These are phyloP conservation scores for Globisporangium lucens DNA, from an alignment of 352 stramenopile species.

Conservation along the genomic window DNA sequence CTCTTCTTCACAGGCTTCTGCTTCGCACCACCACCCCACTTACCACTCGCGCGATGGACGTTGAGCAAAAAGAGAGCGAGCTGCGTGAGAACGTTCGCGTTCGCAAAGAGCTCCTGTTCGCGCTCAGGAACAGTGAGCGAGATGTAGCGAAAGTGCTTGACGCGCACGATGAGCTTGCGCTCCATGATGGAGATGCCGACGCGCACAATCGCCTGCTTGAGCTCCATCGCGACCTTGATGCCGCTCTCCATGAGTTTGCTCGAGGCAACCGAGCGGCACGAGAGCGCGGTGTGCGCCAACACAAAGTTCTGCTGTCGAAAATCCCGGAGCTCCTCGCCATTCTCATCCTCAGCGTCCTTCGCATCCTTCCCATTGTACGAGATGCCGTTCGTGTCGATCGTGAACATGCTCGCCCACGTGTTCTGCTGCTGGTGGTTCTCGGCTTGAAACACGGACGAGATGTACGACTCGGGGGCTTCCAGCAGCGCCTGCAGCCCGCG, in stretches of 20 bases:
- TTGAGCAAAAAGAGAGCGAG: constrained; percentile 94
- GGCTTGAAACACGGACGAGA: constrained; percentile 57
- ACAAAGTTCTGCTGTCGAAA: constrained; percentile 85
- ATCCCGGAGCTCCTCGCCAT: constrained; percentile 33
- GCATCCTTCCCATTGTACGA: constrained; percentile 12
- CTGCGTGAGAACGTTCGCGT: constrained; percentile 92
- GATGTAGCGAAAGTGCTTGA: constrained; percentile 97
- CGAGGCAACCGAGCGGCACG: constrained; percentile 62
- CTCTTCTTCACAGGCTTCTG: constrained; percentile 29
- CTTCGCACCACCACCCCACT: constrained; percentile 78
- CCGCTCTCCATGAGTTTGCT: constrained; percentile 89
- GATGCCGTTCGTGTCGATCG: constrained; percentile 32
- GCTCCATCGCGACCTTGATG: constrained; percentile 93
- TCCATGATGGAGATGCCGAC: constrained; percentile 95
- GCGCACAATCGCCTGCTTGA: constrained; percentile 93
- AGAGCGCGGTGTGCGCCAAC: constrained; percentile 64
- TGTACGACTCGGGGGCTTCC: constrained; percentile 81
- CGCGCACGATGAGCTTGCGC: constrained; percentile 91
- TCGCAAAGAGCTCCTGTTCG: constrained; percentile 90
- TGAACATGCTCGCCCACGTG: constrained; percentile 38
- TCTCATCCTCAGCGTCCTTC: constrained; percentile 20
- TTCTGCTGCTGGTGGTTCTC: constrained; percentile 60
- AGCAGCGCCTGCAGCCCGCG: constrained; percentile 93
- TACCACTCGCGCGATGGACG: constrained; percentile 93
- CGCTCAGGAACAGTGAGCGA: constrained; percentile 87